Evolutionary conservation across 371 early-diverging fungal genomes (phyloP).

Genomic region (Phascolomyces articulosus): DNA sequence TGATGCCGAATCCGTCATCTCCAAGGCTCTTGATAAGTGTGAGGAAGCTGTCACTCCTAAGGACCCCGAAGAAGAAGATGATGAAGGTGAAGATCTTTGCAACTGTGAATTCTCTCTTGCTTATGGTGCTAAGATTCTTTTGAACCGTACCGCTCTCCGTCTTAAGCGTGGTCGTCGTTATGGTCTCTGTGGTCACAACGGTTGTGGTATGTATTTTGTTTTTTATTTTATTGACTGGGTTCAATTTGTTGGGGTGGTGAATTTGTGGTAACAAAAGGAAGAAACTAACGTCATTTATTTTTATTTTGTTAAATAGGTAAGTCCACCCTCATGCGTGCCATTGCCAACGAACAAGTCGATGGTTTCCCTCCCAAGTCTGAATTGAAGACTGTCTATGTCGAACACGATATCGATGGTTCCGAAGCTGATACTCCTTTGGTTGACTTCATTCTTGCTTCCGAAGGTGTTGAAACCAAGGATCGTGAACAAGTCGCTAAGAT

Average conservation of each 20-base stretch:
- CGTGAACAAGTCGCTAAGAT: slow-evolving; percentile 57
- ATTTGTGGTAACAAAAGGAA: no score
- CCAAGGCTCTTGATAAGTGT: slow-evolving; percentile 39
- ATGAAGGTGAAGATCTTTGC: slow-evolving; percentile 77
- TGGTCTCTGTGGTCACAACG: slow-evolving; percentile 87
- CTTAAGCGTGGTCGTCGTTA: slow-evolving; percentile 82
- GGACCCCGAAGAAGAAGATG: slow-evolving; percentile 57
- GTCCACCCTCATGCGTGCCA: slow-evolving; percentile 85
- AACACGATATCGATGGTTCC: slow-evolving; percentile 80
- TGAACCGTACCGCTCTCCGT: slow-evolving; percentile 76
- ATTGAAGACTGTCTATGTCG: slow-evolving; percentile 74
- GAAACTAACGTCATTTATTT: no score
- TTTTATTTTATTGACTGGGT: no score
- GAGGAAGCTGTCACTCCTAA: slow-evolving; percentile 47
- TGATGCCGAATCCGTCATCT: slow-evolving; percentile 29
- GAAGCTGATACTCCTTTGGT: slow-evolving; percentile 68
- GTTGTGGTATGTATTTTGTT: no score
- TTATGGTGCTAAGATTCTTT: slow-evolving; percentile 82
- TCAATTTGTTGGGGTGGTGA: no score
- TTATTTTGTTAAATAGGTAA: no score
- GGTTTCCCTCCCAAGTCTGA: slow-evolving; percentile 78
- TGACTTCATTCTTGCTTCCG: slow-evolving; percentile 66
- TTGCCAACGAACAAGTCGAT: slow-evolving; percentile 75
- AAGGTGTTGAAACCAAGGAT: slow-evolving; percentile 55
- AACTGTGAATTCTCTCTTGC: slow-evolving; percentile 82